These are phyloP conservation scores for Russula abietina DNA, from an alignment of 768 basidiomycete species.

Conservation along the genomic window DNA sequence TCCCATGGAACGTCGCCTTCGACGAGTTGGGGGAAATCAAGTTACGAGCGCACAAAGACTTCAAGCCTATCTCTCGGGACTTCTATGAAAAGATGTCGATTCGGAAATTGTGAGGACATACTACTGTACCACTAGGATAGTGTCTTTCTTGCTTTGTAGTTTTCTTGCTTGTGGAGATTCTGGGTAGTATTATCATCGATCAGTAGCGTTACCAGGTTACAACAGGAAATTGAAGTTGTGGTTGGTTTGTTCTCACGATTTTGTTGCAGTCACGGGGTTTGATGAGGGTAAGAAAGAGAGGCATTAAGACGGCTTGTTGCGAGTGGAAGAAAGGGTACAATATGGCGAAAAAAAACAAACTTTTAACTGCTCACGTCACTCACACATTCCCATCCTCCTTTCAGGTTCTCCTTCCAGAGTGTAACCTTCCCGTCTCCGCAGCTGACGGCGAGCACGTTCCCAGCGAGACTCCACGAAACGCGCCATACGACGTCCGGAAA, in stretches of 20 bases:
- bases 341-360: slow-evolving; percentile 1
- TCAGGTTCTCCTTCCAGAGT: slow-evolving; percentile 96
- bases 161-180: no score
- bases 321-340: slow-evolving; percentile 7
- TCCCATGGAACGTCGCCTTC: slow-evolving; percentile 53
- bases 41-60: slow-evolving; percentile 36
- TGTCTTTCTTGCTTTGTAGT: neutral
- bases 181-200: neutral
- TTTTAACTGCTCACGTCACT: slow-evolving; percentile 85
- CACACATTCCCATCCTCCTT: slow-evolving; percentile 94
- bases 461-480: slow-evolving; percentile 96
- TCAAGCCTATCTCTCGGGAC: slow-evolving; percentile 36
- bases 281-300: neutral
- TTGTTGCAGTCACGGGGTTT: neutral
- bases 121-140: neutral
- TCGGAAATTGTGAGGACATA: neutral
- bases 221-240: neutral
- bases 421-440: slow-evolving; percentile 98
- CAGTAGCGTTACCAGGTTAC: neutral
- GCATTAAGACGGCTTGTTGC: slow-evolving; percentile 7
- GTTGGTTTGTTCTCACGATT: neutral
- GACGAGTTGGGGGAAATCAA: slow-evolving; percentile 50
- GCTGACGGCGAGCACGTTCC: slow-evolving; percentile 92
- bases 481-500: slow-evolving; percentile 99
- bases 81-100: slow-evolving; percentile 42